These are phyloP conservation scores for Oxyria digyna DNA, from an alignment of 148 eudicot genomes.

Conservation along the genomic window DNA sequence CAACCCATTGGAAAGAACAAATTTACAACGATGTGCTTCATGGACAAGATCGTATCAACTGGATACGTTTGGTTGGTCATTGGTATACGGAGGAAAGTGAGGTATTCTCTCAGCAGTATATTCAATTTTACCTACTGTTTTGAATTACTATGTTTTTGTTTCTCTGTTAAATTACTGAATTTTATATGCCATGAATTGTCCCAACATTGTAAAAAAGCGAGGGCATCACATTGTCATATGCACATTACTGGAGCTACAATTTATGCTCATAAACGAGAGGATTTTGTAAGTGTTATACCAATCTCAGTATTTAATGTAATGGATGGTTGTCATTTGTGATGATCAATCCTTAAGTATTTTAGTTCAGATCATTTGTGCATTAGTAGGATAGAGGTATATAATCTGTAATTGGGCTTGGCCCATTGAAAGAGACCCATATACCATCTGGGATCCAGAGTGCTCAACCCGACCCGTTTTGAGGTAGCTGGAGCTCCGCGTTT, in stretches of 20 bases:
- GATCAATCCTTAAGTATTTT: no score
- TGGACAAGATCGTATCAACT: background rate
- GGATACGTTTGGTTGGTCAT: background rate
- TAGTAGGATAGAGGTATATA: no score
- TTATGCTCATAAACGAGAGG: background rate
- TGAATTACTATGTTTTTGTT: no score
- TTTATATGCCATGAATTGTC: background rate
- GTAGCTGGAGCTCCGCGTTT: no score
- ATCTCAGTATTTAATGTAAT: background rate
- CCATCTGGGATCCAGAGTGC: no score
- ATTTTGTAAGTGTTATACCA: background rate
- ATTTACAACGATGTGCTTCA: background rate
- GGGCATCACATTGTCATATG: background rate
- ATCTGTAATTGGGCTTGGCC: no score
- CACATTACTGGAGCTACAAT: background rate
- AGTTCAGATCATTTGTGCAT: no score
- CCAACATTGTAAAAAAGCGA: background rate
- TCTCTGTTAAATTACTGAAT: no score
- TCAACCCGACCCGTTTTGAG: no score
- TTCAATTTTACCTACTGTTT: no score
- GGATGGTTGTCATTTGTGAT: no score
- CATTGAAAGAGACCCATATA: no score
- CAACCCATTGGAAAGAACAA: background rate
- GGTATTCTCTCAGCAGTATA: background rate
- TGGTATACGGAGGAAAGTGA: background rate